A percentile compares a stretch with the other conserved stretches of the same genome.
Evolutionary conservation across 257 asterid species (phyloP).

Genomic region (Capsicum baccatum): DNA sequence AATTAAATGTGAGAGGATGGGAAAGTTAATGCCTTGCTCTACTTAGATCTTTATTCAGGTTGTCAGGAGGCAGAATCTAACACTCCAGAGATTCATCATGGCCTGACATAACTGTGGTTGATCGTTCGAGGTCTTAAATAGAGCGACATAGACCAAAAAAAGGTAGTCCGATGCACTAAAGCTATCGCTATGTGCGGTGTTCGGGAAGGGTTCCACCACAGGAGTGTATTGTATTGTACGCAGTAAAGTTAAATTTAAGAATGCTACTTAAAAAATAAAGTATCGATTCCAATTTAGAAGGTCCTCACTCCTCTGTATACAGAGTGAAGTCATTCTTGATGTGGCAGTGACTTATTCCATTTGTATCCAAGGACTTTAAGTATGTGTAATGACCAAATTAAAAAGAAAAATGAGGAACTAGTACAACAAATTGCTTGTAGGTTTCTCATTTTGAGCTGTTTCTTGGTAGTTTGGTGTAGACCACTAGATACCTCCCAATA

Average conservation of each 20-base stretch:
- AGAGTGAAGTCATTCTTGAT: not conserved
- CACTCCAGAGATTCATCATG: not conserved
- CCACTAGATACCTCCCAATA: not conserved
- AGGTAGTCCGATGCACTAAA: too few species aligned
- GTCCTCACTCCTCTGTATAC: too few species aligned
- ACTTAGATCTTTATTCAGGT: not conserved
- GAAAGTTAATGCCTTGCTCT: not conserved
- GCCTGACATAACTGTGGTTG: not conserved
- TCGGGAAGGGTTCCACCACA: too few species aligned
- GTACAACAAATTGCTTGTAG: not conserved
- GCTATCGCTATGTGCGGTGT: too few species aligned
- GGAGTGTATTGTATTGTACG: too few species aligned
- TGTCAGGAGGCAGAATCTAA: not conserved
- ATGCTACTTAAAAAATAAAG: not conserved
- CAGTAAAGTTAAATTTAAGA: not conserved
- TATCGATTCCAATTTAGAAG: not conserved
- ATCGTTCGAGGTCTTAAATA: not conserved
- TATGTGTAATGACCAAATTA: not conserved
- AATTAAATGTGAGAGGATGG: not conserved
- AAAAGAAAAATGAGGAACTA: not conserved
- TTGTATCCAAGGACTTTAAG: not conserved
- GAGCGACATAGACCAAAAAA: not conserved
- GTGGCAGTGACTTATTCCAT: not conserved
- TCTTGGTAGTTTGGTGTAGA: not conserved
- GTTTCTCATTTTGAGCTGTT: not conserved